These are phyloP conservation scores for Lactarius tabidus DNA, from an alignment of 768 basidiomycete species.

Conservation along the genomic window DNA sequence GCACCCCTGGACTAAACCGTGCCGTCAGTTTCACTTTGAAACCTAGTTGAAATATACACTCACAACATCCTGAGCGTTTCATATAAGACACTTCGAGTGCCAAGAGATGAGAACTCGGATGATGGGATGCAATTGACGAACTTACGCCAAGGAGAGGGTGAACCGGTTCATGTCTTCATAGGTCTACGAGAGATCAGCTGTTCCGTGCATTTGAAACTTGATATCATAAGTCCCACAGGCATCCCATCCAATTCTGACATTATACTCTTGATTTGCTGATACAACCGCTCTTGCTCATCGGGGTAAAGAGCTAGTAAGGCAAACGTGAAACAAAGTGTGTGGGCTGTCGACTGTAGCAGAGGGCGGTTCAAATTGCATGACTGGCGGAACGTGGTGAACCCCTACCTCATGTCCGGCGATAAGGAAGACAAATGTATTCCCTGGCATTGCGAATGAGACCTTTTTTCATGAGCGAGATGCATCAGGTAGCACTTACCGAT, in stretches of 20 bases:
- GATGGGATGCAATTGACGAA: not conserved
- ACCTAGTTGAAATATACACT: conserved; percentile 3
- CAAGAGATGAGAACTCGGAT: not conserved
- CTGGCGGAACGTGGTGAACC: not conserved
- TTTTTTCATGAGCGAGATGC: not conserved
- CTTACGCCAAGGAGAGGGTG: conserved; percentile 24
- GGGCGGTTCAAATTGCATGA: not conserved
- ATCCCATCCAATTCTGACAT: too few relatives aligned
- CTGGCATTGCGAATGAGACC: not conserved
- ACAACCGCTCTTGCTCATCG: conserved; percentile 41
- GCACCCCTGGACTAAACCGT: conserved; percentile 11
- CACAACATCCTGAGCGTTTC: conserved; percentile 46
- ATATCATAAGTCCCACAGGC: not conserved
- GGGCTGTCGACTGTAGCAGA: conserved; percentile 35
- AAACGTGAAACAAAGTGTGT: conserved; percentile 38
- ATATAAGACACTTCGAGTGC: conserved; percentile 41
- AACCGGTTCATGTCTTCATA: conserved; percentile 28
- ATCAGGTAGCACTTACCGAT: conserved; percentile 10
- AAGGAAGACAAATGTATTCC: conserved; percentile 33
- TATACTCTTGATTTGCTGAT: conserved; percentile 33
- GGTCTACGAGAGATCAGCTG: conserved; percentile 14
- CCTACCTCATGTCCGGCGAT: conserved; percentile 35
- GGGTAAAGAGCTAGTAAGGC: conserved; percentile 41
- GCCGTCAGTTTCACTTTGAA: not conserved
- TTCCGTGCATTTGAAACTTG: not conserved